Evolutionary conservation across 768 basidiomycete genomes (phyloP).

Genomic region (Trametes cinnabarina): DNA sequence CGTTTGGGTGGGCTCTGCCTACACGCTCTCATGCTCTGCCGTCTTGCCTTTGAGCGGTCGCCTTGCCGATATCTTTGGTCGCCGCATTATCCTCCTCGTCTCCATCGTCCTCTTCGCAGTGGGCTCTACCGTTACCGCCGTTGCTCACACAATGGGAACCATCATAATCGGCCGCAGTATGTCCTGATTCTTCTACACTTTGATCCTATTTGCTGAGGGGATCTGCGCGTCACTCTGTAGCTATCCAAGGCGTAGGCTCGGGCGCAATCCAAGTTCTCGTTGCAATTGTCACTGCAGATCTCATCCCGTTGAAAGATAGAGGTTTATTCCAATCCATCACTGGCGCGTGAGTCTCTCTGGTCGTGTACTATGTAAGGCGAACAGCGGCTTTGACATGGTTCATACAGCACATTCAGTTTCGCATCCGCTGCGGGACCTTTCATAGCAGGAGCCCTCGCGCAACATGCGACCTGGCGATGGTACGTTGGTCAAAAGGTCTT

Average conservation of each 20-base stretch:
- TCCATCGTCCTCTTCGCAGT: constrained; percentile 35
- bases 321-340: constrained; percentile 31
- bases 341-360: constrained; percentile 10
- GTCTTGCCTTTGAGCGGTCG: constrained; percentile 35
- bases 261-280: constrained; percentile 22
- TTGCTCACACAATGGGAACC: constrained; percentile 38
- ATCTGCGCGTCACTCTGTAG: neutral
- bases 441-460: constrained; percentile 28
- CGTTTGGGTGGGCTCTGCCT: constrained; percentile 30
- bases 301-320: constrained; percentile 26
- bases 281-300: constrained; percentile 26
- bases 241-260: constrained; percentile 27
- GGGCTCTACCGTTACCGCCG: constrained; percentile 40
- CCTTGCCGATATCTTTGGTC: constrained; percentile 36
- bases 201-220: too few species aligned
- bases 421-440: constrained; percentile 25
- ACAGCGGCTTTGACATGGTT: neutral
- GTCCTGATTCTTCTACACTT: neutral
- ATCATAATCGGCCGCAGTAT: constrained; percentile 37
- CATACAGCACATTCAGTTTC: constrained; percentile 16
- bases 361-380: neutral
- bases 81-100: constrained; percentile 31
- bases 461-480: constrained; percentile 15
- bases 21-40: constrained; percentile 36
- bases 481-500: neutral